Evolutionary conservation across 2,329 filamentous ascomycete genomes (phyloP).

Genomic region (Trichoderma sp.): DNA sequence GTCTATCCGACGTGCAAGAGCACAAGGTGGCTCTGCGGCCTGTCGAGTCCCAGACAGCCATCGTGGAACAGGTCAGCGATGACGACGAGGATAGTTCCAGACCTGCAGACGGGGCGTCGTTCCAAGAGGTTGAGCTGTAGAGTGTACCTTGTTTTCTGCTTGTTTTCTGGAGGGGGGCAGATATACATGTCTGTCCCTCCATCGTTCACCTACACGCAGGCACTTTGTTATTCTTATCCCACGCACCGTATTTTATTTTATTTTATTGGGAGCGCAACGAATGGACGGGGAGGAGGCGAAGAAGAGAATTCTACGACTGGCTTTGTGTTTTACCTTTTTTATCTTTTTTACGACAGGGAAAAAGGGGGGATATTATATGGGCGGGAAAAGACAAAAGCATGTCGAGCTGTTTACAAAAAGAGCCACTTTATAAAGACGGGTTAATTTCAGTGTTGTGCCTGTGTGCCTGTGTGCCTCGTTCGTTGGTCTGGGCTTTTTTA

Average conservation of each 20-base stretch:
- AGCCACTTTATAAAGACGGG: background rate
- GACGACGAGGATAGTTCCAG: slow-evolving; percentile 38
- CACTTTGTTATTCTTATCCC: background rate
- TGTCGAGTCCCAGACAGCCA: slow-evolving; percentile 27
- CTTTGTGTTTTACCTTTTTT: no score
- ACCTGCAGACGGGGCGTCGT: slow-evolving; percentile 53
- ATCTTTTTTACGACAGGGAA: background rate
- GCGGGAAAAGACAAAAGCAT: slow-evolving; percentile 4
- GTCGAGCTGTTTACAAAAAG: slow-evolving; percentile 1
- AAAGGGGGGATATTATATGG: background rate
- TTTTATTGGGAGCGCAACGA: background rate
- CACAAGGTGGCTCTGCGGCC: slow-evolving; percentile 53
- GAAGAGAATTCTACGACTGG: background rate
- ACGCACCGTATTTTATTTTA: background rate
- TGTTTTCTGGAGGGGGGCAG: no score
- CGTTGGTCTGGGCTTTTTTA: background rate
- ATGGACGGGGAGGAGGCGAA: background rate
- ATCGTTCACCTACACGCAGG: background rate
- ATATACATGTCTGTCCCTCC: background rate
- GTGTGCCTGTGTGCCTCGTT: no score
- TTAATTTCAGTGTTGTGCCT: background rate
- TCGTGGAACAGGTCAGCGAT: slow-evolving; percentile 21
- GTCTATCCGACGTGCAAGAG: slow-evolving; percentile 41
- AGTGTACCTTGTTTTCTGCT: background rate
- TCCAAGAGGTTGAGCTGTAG: slow-evolving; percentile 61